These are phyloP conservation scores for Leccinum barrowsii DNA, from an alignment of 768 basidiomycete species.

Conservation along the genomic window DNA sequence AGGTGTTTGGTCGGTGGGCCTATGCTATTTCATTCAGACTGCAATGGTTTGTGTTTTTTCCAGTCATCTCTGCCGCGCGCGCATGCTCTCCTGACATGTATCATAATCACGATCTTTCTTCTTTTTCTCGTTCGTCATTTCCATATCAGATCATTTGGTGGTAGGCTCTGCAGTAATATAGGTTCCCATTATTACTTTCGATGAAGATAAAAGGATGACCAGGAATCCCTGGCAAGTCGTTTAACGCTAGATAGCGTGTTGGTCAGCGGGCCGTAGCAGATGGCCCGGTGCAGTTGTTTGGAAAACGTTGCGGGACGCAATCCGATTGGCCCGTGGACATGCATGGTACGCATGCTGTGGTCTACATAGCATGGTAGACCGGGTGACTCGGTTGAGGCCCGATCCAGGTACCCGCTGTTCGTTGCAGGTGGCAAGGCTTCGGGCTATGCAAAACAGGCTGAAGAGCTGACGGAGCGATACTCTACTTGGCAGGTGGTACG, in stretches of 20 bases:
- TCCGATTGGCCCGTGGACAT: neutral
- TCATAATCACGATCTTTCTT: neutral
- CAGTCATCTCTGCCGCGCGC: neutral
- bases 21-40: neutral
- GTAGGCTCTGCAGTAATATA: neutral
- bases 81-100: neutral
- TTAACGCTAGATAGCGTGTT: neutral
- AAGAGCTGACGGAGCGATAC: neutral
- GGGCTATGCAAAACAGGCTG: neutral
- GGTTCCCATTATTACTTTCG: neutral
- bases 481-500: neutral
- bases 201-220: neutral
- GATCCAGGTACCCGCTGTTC: neutral
- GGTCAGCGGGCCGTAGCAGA: neutral
- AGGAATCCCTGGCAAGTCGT: neutral
- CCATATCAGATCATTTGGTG: neutral
- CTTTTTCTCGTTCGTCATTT: neutral
- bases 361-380: neutral
- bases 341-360: neutral
- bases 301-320: neutral
- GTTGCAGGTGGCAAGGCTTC: neutral
- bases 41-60: constrained; percentile 1
- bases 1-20: neutral
- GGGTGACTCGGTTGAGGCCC: neutral
- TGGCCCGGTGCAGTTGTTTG: neutral